A percentile compares a stretch with the other conserved stretches of the same genome.
phyloP scores from a whole-genome alignment of 2,329 filamentous ascomycete species.

The Sclerotinia trifoliorum region DNA sequence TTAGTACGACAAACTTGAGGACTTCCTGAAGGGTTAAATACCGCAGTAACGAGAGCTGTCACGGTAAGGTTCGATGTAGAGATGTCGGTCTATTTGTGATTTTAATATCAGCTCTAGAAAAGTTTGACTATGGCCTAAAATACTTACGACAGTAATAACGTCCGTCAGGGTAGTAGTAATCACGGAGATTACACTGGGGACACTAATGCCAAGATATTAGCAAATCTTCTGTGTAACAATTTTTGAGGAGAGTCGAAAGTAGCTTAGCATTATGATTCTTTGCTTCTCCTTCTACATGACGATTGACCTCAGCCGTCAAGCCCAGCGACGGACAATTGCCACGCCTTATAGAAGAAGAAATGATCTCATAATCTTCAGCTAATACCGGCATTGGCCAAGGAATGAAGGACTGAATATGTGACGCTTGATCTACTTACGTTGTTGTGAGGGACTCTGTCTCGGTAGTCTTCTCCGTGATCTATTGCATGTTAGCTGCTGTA shows the following conservation, averaged over 20 bases:
- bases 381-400: not conserved
- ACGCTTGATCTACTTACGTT: conserved; percentile 4
- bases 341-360: too few relatives aligned
- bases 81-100: conserved; percentile 9
- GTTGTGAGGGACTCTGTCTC: conserved; percentile 16
- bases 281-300: not conserved
- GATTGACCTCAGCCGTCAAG: not conserved
- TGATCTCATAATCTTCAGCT: not conserved
- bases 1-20: not conserved
- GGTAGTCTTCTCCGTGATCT: conserved; percentile 20
- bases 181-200: conserved; percentile 5
- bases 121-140: not conserved
- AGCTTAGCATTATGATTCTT: not conserved
- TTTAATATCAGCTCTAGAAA: not conserved
- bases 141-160: conserved; percentile 9
- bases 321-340: not conserved
- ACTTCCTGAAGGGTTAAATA: not conserved
- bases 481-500: not conserved
- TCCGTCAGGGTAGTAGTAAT: conserved; percentile 13
- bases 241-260: not conserved
- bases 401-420: not conserved
- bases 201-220: not conserved
- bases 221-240: not conserved
- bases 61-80: conserved; percentile 11
- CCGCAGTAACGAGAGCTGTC: not conserved